phyloP scores from a whole-genome alignment of 805 yeast species.

The Ogataea parapolymorpha region DNA sequence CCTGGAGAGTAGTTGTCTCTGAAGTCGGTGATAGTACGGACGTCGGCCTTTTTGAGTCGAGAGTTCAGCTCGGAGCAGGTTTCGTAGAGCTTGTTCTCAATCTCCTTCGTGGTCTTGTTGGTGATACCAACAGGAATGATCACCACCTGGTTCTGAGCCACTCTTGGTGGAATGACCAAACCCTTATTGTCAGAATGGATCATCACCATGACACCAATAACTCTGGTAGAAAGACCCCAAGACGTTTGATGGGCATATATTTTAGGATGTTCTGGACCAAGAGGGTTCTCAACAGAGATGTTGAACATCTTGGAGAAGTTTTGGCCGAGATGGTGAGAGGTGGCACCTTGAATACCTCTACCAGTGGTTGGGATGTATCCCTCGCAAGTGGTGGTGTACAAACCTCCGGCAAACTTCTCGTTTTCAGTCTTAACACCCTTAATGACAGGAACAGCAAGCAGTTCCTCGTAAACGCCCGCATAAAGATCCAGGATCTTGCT shows the following conservation, averaged over 20 bases:
- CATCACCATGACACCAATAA: slow-evolving; percentile 99
- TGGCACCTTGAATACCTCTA: slow-evolving; percentile 99
- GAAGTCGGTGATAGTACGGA: slow-evolving; percentile 82
- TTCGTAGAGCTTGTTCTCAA: slow-evolving; percentile 61
- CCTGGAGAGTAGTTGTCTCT: slow-evolving; percentile 96
- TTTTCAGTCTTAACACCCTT: slow-evolving; percentile 95
- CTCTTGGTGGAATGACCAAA: slow-evolving; percentile 95
- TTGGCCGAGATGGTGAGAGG: slow-evolving; percentile 96
- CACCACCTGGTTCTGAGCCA: slow-evolving; percentile 87
- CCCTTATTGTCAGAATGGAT: slow-evolving; percentile 98
- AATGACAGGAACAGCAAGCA: slow-evolving; percentile 95
- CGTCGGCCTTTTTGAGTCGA: slow-evolving; percentile 54
- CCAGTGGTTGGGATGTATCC: slow-evolving; percentile 98
- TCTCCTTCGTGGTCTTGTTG: slow-evolving; percentile 75
- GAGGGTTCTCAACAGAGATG: slow-evolving; percentile 93
- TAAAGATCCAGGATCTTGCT: slow-evolving; percentile 81
- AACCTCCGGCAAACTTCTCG: slow-evolving; percentile 98
- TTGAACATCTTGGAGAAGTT: slow-evolving; percentile 98
- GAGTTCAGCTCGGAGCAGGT: slow-evolving; percentile 71
- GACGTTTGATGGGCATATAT: slow-evolving; percentile 93
- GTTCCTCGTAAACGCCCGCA: slow-evolving; percentile 79
- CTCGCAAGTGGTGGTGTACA: slow-evolving; percentile 91
- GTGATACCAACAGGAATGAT: slow-evolving; percentile 95
- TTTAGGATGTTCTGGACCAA: slow-evolving; percentile 81
- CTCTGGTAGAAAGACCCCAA: slow-evolving; percentile 99